A percentile compares a stretch with the other conserved stretches of the same genome.
These are phyloP conservation scores for Magnusiomyces suaveolens DNA, from an alignment of 1,139 yeast genomes.

Conservation along the genomic window DNA sequence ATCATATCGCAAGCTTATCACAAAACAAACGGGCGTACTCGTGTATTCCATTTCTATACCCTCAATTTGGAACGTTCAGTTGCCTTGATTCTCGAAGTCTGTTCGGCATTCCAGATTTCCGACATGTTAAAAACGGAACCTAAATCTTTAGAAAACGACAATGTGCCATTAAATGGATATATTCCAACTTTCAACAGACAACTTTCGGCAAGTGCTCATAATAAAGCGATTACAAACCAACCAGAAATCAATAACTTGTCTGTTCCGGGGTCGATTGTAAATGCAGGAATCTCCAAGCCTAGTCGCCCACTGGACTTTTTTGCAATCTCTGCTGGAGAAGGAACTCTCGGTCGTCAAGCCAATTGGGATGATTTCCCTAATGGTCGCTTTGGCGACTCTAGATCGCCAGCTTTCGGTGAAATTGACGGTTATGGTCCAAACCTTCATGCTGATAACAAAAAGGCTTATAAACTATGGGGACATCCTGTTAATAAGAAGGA, in stretches of 20 bases:
- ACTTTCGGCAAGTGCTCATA: too few relatives aligned
- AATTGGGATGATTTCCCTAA: conserved; percentile 98
- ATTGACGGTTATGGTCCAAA: conserved; percentile 96
- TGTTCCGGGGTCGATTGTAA: conserved; percentile 17
- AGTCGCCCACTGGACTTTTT: conserved; percentile 48
- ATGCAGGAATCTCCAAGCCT: conserved; percentile 13
- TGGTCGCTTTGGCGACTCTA: conserved; percentile 94
- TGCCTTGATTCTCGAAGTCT: conserved; percentile 66
- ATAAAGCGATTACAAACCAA: conserved; percentile 41
- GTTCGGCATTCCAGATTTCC: conserved; percentile 30
- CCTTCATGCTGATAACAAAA: conserved; percentile 60
- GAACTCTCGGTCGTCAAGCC: conserved; percentile 80
- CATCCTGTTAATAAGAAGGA: conserved; percentile 57
- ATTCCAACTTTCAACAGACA: conserved; percentile 36
- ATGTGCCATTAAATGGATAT: neutral
- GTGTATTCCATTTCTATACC: conserved; percentile 85
- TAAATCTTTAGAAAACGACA: conserved; percentile 19
- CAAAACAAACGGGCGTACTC: conserved; percentile 44
- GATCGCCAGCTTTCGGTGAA: conserved; percentile 95
- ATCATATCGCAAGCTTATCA: conserved; percentile 48
- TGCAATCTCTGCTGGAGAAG: conserved; percentile 77
- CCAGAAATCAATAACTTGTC: conserved; percentile 19
- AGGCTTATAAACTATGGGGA: conserved; percentile 76
- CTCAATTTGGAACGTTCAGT: conserved; percentile 84
- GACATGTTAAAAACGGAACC: conserved; percentile 26